Base-by-base conservation (phyloP, 225 moss, liverwort and hornwort species). In the Rhytidiadelphus loreus region DNA sequence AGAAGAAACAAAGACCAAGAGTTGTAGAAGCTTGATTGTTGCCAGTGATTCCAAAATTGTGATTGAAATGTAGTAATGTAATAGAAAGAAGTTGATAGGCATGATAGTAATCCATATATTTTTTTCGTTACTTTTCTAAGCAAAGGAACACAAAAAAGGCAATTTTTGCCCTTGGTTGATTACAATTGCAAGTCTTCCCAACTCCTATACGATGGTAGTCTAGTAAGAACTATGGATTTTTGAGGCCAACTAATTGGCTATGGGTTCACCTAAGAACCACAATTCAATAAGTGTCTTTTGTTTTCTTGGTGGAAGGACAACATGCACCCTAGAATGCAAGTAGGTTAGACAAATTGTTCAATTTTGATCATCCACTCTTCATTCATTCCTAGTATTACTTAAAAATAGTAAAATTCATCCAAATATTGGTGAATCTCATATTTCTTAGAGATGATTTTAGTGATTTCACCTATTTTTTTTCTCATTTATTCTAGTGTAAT, bases 1-100 rank as follows among this genome's bases (percentile, higher is more conserved):
- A 90, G 76, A 85, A 85, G 81, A 91, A 86, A 77, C 91, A 88
- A 29, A 71, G 75, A 28, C 53, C 88, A 87, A 81, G 76, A 89
- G 88, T 52, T 21, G 71, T 60, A 69, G 87, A 83, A 74, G 61
- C 78, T 59, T 89, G 85, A 84, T 55, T 71, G 33, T 85, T 20
- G 20, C 76, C 62, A 66, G 19, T 84, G 33, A 84, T 84, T 82
- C 63, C 58, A 12, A 87, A 70, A 43, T 60, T 89, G 60, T 69
- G 90, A 88, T 74, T 41, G 30, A 58, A 65, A 75, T 56, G 44
- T 76, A 76, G 29, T 16, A 41, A 6, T 83, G 46, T 32, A 65
- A 44, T 21, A 24, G 37, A 65, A 82, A 63, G 16, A 74, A 73
- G 41, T 16, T 74, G 53, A 64, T 5, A 16, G 13, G 16, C 32